Percentiles rank a stretch among this genome's conserved stretches.
Conservation (phyloP, 2,329 filamentous ascomycete species). For the Leptosphaerulina australis region DNA sequence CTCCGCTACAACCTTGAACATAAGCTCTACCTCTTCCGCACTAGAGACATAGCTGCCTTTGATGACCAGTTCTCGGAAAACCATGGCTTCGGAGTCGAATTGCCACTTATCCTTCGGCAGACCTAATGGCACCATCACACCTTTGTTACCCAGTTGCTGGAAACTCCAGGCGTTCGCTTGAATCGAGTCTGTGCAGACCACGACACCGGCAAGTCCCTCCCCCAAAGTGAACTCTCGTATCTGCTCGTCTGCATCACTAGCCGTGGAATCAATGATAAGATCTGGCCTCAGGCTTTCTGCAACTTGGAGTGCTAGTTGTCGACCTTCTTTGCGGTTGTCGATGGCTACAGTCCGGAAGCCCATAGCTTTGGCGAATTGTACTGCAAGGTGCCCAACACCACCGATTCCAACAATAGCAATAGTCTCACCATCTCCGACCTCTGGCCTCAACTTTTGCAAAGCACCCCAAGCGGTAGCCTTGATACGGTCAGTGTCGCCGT, state of each 20-base stretch:
- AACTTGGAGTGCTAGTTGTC: conserved; percentile 27
- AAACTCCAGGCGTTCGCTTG: conserved; percentile 33
- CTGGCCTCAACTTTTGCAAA: conserved; percentile 26
- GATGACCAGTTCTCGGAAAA: conserved; percentile 34
- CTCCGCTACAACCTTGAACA: conserved; percentile 32
- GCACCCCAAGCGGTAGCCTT: conserved; percentile 39
- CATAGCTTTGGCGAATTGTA: conserved; percentile 66
- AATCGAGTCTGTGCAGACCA: conserved; percentile 36
- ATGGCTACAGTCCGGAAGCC: conserved; percentile 32
- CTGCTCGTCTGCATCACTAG: conserved; percentile 20
- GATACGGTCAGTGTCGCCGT: neutral
- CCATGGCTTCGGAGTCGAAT: conserved; percentile 34
- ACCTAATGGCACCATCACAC: conserved; percentile 34
- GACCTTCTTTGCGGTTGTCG: conserved; percentile 33
- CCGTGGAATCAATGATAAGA: conserved; percentile 25
- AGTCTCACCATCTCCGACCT: conserved; percentile 66
- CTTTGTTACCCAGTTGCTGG: conserved; percentile 30
- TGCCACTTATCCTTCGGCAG: conserved; percentile 34
- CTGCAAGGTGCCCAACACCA: conserved; percentile 76
- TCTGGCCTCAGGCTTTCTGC: conserved; percentile 27
- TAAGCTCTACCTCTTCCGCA: conserved; percentile 30
- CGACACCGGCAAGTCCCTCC: conserved; percentile 33
- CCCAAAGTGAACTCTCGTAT: conserved; percentile 25
- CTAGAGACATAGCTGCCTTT: conserved; percentile 36
- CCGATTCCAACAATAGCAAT: conserved; percentile 84